Percentiles rank a stretch among this genome's conserved stretches.
Conservation (phyloP, 805 yeast species). For the Saccharomycopsis oosterbeekiorum region DNA sequence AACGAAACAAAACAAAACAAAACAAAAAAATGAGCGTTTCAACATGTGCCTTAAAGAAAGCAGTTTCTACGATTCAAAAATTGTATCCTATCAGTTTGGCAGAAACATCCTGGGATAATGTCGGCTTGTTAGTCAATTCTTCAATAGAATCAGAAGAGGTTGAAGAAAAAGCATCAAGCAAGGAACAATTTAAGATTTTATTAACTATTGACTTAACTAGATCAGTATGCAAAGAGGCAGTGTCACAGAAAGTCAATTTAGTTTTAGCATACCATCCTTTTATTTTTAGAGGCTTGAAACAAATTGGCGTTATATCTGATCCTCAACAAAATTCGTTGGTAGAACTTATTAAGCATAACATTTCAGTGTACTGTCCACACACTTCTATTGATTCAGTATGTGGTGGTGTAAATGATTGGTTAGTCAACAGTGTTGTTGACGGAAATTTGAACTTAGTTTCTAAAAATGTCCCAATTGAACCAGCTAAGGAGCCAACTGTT, state of each 20-base stretch:
- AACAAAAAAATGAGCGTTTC: background rate
- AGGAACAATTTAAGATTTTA: conserved; percentile 26
- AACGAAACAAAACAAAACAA: background rate
- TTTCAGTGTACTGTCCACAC: conserved; percentile 91
- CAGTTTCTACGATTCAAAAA: conserved; percentile 49
- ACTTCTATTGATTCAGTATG: conserved; percentile 89
- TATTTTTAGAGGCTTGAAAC: conserved; percentile 79
- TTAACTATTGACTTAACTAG: conserved; percentile 81
- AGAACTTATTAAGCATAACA: conserved; percentile 60
- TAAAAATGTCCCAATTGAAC: background rate
- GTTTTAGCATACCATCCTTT: conserved; percentile 91
- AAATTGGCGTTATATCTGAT: conserved; percentile 46
- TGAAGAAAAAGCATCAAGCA: conserved; percentile 21
- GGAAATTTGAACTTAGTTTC: conserved; percentile 14
- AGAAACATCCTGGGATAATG: conserved; percentile 89
- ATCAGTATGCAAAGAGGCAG: conserved; percentile 78
- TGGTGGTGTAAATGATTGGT: conserved; percentile 94
- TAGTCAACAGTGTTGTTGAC: conserved; percentile 49
- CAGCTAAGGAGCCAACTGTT: conserved; percentile 20
- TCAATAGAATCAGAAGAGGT: conserved; percentile 24
- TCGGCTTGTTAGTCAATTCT: conserved; percentile 80
- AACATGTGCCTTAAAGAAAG: conserved; percentile 29
- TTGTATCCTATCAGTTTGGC: conserved; percentile 78
- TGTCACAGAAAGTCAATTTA: conserved; percentile 40
- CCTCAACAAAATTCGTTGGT: conserved; percentile 78